Evolutionary conservation across 1,139 yeast genomes (phyloP).

Genomic region (Suhomyces kunorum): DNA sequence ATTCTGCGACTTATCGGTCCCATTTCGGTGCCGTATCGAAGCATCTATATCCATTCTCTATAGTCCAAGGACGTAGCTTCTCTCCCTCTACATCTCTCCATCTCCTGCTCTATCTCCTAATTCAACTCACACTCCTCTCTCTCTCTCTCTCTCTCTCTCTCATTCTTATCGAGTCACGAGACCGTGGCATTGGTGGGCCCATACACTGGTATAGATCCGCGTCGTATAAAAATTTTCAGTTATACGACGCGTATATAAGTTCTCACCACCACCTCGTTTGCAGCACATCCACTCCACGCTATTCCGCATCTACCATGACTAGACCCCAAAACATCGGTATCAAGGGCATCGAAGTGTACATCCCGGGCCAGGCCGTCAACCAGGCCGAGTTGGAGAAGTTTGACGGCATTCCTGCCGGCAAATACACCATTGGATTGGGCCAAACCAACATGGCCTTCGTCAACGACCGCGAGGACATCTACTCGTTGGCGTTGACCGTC

Average conservation of each 20-base stretch:
- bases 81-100: background rate
- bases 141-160: background rate
- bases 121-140: background rate
- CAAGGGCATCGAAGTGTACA: conserved; percentile 90
- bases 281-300: background rate
- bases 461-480: conserved; percentile 95
- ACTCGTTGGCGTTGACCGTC: conserved; percentile 86
- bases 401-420: conserved; percentile 89
- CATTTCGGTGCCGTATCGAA: no score
- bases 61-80: no score
- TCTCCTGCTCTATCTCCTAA: background rate
- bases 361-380: conserved; percentile 81
- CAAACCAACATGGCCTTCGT: conserved; percentile 98
- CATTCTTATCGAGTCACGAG: background rate
- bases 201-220: conserved; percentile 1
- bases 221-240: conserved; percentile 12
- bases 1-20: no score
- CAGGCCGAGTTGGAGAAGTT: conserved; percentile 84
- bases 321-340: conserved; percentile 85
- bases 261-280: conserved; percentile 3
- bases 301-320: conserved; percentile 13
- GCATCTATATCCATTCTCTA: no score
- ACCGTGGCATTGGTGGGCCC: conserved; percentile 1
- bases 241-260: conserved; percentile 10
- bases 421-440: conserved; percentile 97